Evolutionary conservation across 768 basidiomycete species (phyloP), one percentile per base, ranked within the genome.

Genomic region (Austroboletus eburneus): DNA sequence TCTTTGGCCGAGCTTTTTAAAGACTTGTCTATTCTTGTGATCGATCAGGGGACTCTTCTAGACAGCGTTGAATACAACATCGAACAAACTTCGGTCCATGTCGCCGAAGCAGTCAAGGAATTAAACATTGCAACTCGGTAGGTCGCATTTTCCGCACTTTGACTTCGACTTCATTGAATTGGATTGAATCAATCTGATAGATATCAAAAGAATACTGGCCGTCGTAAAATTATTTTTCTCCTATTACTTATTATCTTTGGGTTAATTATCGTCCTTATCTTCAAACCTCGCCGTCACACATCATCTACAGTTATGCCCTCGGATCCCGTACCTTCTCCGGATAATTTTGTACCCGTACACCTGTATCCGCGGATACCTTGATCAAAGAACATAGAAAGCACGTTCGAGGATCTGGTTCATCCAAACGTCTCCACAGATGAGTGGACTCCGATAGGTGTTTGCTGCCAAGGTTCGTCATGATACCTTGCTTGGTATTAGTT

Each of bases 11-110:
- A 95, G 59, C 77, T 99, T 42, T 99, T 99, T 78, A 92, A 95
- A 59, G 96, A 99, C 63, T 75, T 99, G 38, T 88, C 87, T 13
- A 78, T 78, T 29, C 80, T 99, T 45, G 91, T 99, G 49, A 97
- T 98, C 52, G 96, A 98, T 69, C 96, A 99, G 61, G 96, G 96
- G 23, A 97, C 95, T 23, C 78, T 99, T 25, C 76, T 98, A 45
- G 96, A 98, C 68, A 92, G 91, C 30, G 79, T 98, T 46, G 96
- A 99, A 68, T 99, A 91, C 70, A 99, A 99, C 64, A 88, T 99
- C 43, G 92, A 97, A 66, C 85, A 89, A 65, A 90, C 94, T 5
- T 86, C 86, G 16, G 78, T 79, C 25, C 81, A 91, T 42, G 76
- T 94, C 63, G 68, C 83, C 45, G 88, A 89, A 37, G 91, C 93